A percentile compares a stretch with the other conserved stretches of the same genome.
Conservation (phyloP, 2,329 filamentous ascomycete species). For the Ophiognomonia clavigignenti-juglandacearum region DNA sequence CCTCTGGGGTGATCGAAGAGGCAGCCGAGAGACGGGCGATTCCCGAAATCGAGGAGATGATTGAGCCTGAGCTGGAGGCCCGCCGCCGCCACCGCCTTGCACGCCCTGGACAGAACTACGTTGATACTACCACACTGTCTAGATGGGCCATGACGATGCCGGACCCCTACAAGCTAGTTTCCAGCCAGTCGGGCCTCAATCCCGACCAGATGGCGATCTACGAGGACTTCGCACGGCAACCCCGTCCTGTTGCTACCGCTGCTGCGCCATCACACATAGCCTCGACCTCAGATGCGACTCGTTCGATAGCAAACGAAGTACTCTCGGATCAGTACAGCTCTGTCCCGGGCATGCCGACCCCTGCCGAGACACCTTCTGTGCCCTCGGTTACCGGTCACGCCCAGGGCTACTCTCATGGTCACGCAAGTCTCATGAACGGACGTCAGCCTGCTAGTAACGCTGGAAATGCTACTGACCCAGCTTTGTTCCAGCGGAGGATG, state of each 20-base stretch:
- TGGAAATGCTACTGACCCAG: slow-evolving; percentile 38
- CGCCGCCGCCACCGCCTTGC: slow-evolving; percentile 71
- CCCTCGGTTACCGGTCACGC: slow-evolving; percentile 49
- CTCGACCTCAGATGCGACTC: slow-evolving; percentile 55
- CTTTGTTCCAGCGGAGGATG: slow-evolving; percentile 49
- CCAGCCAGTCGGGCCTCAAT: slow-evolving; percentile 67
- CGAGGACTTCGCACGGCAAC: slow-evolving; percentile 88
- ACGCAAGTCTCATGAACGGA: slow-evolving; percentile 45
- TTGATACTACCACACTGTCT: slow-evolving; percentile 68
- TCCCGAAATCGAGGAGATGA: slow-evolving; percentile 90
- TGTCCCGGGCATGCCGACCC: slow-evolving; percentile 53
- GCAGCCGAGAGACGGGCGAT: slow-evolving; percentile 91
- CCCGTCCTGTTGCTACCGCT: slow-evolving; percentile 56
- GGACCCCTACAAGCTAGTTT: slow-evolving; percentile 83
- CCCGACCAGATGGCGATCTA: slow-evolving; percentile 93
- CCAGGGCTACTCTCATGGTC: slow-evolving; percentile 51
- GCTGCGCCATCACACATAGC: slow-evolving; percentile 51
- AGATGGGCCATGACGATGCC: slow-evolving; percentile 93
- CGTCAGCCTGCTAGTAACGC: slow-evolving; percentile 36
- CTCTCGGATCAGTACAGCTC: slow-evolving; percentile 57
- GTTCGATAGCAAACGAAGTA: slow-evolving; percentile 59
- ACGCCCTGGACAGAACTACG: slow-evolving; percentile 77
- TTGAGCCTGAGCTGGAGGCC: slow-evolving; percentile 73
- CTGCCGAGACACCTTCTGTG: slow-evolving; percentile 54
- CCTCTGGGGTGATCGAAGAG: slow-evolving; percentile 91